Percentiles rank a stretch among this genome's conserved stretches.
Evolutionary conservation across 1,139 yeast genomes (phyloP).

Genomic region (Sugiyamaella sp.): DNA sequence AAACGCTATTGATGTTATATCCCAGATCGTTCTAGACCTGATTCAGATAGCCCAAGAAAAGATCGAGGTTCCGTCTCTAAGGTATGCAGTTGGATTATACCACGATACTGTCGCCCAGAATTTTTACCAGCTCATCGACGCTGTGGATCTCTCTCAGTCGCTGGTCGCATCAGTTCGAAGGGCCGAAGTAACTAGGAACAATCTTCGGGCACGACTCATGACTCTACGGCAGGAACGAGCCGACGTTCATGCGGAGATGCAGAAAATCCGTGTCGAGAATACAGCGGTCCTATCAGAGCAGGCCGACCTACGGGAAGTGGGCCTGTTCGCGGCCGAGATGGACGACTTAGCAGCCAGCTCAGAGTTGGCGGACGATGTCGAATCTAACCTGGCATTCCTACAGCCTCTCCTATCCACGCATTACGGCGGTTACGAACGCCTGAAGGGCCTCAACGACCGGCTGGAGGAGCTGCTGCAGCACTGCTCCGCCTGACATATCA

Average conservation of each 20-base stretch:
- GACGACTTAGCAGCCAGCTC: constrained; percentile 15
- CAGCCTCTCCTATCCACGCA: constrained; percentile 22
- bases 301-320: constrained; percentile 24
- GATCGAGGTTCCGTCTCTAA: constrained; percentile 17
- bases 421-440: constrained; percentile 13
- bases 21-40: constrained; percentile 28
- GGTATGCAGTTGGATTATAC: constrained; percentile 24
- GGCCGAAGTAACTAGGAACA: constrained; percentile 29
- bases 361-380: constrained; percentile 8
- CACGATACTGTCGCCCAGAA: constrained; percentile 27
- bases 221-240: constrained; percentile 30
- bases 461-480: constrained; percentile 3
- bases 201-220: constrained; percentile 29
- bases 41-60: constrained; percentile 23
- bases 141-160: constrained; percentile 31
- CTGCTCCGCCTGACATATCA: neutral
- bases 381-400: constrained; percentile 18
- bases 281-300: constrained; percentile 11
- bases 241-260: constrained; percentile 28
- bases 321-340: constrained; percentile 27
- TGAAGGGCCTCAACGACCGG: constrained; percentile 13
- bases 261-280: constrained; percentile 25
- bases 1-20: constrained; percentile 36
- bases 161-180: constrained; percentile 27
- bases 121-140: constrained; percentile 29